Percentiles rank a stretch among this genome's conserved stretches.
Conservation (phyloP, 2,329 filamentous ascomycete species). For the Microsporum ferrugineum region DNA sequence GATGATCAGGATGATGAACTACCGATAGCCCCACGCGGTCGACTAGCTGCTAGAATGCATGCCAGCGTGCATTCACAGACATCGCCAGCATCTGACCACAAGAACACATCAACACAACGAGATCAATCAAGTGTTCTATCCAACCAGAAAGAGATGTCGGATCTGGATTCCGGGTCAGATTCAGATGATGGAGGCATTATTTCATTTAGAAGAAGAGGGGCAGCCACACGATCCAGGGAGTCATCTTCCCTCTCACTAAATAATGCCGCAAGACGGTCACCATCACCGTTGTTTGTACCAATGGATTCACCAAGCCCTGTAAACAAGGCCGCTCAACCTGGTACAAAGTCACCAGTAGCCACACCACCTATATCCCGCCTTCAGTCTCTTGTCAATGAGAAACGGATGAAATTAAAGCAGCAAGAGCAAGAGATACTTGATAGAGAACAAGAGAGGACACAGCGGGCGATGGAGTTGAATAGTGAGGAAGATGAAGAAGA, state of each 20-base stretch:
- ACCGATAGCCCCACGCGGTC: slow-evolving; percentile 47
- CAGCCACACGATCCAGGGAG: neutral
- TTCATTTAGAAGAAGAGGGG: slow-evolving; percentile 20
- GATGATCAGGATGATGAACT: slow-evolving; percentile 38
- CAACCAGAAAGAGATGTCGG: neutral
- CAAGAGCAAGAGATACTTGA: slow-evolving; percentile 43
- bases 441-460: slow-evolving; percentile 19
- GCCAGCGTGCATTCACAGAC: slow-evolving; percentile 29
- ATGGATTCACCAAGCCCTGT: slow-evolving; percentile 4
- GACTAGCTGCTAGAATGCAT: slow-evolving; percentile 54
- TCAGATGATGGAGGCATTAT: slow-evolving; percentile 22
- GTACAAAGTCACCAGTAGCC: slow-evolving; percentile 6
- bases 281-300: slow-evolving; percentile 36
- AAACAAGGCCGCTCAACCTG: neutral
- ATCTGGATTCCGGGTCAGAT: neutral
- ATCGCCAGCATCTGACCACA: slow-evolving; percentile 23
- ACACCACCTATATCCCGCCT: slow-evolving; percentile 48
- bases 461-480: slow-evolving; percentile 22
- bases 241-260: neutral
- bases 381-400: slow-evolving; percentile 59
- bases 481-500: slow-evolving; percentile 35
- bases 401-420: slow-evolving; percentile 58
- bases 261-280: slow-evolving; percentile 19
- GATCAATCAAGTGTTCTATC: neutral
- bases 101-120: slow-evolving; percentile 9